A percentile compares a stretch with the other conserved stretches of the same genome.
Conservation (phyloP, 108 stramenopile genomes). For the Nitzschia sp. region DNA sequence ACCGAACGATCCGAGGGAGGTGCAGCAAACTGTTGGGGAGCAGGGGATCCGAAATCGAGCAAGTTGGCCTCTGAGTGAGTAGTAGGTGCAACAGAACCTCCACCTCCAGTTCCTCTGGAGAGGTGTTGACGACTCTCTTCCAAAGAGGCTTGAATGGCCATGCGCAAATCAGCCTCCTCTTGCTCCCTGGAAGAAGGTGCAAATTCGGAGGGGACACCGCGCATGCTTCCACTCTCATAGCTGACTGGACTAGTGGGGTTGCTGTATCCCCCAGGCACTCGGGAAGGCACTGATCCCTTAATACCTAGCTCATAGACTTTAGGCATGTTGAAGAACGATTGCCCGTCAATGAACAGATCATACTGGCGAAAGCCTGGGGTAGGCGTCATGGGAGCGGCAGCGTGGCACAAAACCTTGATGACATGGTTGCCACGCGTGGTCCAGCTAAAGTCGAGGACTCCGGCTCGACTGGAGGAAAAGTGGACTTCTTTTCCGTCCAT, state of each 20-base stretch:
- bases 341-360: conserved; percentile 79
- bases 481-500: conserved; percentile 79
- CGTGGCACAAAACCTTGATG: conserved; percentile 52
- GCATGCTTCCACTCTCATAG: conserved; percentile 27
- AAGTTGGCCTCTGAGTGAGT: conserved; percentile 28
- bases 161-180: conserved; percentile 70
- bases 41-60: conserved; percentile 27
- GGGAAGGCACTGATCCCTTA: conserved; percentile 42
- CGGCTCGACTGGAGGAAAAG: conserved; percentile 53
- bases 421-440: conserved; percentile 50
- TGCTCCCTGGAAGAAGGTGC: conserved; percentile 24
- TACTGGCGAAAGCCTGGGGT: conserved; percentile 78
- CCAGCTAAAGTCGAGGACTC: conserved; percentile 55
- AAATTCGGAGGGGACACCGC: conserved; percentile 28
- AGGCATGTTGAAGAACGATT: conserved; percentile 78
- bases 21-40: background rate
- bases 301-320: conserved; percentile 79
- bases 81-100: conserved; percentile 4
- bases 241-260: conserved; percentile 41
- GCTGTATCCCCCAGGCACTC: conserved; percentile 49
- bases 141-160: conserved; percentile 70
- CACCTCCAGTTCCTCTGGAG: conserved; percentile 2
- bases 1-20: conserved; percentile 34
- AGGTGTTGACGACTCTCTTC: conserved; percentile 44
- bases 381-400: conserved; percentile 57